A percentile compares a stretch with the other conserved stretches of the same genome.
phyloP scores from a whole-genome alignment of 2,329 filamentous ascomycete species.

The Penicillium nordicum region DNA sequence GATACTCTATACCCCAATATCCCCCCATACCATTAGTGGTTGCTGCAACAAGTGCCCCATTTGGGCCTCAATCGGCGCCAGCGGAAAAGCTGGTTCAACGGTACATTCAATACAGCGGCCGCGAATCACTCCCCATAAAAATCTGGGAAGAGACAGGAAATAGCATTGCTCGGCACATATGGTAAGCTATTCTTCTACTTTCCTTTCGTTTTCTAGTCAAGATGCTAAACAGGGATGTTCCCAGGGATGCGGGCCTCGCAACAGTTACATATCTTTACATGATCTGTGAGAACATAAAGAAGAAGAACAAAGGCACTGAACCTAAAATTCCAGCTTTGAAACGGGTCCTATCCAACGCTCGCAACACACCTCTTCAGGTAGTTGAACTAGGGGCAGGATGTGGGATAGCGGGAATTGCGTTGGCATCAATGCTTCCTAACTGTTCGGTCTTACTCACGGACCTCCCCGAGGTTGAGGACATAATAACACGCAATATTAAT shows the following conservation, averaged over 20 bases:
- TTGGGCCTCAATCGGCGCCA: conserved; percentile 39
- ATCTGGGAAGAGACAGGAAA: conserved; percentile 70
- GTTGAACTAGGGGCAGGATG: conserved; percentile 67
- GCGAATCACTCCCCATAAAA: conserved; percentile 33
- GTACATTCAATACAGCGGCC: conserved; percentile 40
- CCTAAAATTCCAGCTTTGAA: conserved; percentile 29
- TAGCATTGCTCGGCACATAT: conserved; percentile 69
- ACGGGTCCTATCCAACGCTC: conserved; percentile 30
- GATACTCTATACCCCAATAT: conserved; percentile 1
- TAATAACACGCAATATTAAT: conserved; percentile 56
- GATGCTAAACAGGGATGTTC: not conserved
- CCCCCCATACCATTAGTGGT: conserved; percentile 46
- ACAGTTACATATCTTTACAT: conserved; percentile 49
- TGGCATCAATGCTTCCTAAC: conserved; percentile 53
- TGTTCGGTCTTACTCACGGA: conserved; percentile 62
- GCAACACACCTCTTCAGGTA: conserved; percentile 43
- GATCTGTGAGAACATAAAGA: not conserved
- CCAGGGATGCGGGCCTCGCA: conserved; percentile 58
- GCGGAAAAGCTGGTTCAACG: conserved; percentile 56
- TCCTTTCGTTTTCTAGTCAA: not conserved
- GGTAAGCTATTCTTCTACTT: conserved; percentile 46
- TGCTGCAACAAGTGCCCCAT: conserved; percentile 55
- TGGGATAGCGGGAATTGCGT: conserved; percentile 64
- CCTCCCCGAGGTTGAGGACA: conserved; percentile 60
- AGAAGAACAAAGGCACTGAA: conserved; percentile 30